Evolutionary conservation across 2,329 filamentous ascomycete species (phyloP), one percentile per base, ranked within the genome.

Genomic region (Biscogniauxia mediterranea): DNA sequence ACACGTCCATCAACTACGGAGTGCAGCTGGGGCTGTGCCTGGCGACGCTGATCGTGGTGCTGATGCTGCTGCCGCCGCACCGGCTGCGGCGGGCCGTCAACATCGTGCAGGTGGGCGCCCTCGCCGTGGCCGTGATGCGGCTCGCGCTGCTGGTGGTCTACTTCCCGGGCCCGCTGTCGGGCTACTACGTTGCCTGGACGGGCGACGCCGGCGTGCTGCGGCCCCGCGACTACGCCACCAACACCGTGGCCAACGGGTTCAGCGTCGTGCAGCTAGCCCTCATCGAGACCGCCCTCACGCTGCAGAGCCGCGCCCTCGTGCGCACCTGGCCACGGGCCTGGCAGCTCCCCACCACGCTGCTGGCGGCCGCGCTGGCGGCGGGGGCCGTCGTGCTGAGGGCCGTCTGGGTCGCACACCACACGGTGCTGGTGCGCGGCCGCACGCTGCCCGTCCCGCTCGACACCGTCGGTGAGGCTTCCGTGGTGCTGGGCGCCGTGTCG

Each of bases 1-100:
- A 73, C 68, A 73, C 77, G 25, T 73, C 71, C 71, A 86, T 91
- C 79, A 89, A 87, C 75, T 91, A 89, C 72, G 88, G 85, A 57
- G 77, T 83, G 19, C 90, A 94, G 73, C 80, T 93, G 56, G 91
- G 91, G 28, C 85, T 89, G 23, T 85, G 84, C 54, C 65, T 88
- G 60, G 76, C 89, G 62, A 84, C 92, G 69, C 78, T 93, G 19
- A 67, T 89, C 52, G 80, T 90, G 28, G 78, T 93, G 2, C 76
- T 92, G 11, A 70, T 89, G 61, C 81, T 93, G 73, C 93, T 90
- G 0, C 85, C 85, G 20, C 73, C 79, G 0, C 79, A 85, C 66
- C 92, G 91, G 73, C 84, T 90, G 62, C 77, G 78, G 57, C 88
- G 88, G 1, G 71, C 80, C 0, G 82, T 91, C 20, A 90, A 90